Evolutionary conservation across 148 eudicot genomes (phyloP).

Genomic region (Vaccinium myrtillus): DNA sequence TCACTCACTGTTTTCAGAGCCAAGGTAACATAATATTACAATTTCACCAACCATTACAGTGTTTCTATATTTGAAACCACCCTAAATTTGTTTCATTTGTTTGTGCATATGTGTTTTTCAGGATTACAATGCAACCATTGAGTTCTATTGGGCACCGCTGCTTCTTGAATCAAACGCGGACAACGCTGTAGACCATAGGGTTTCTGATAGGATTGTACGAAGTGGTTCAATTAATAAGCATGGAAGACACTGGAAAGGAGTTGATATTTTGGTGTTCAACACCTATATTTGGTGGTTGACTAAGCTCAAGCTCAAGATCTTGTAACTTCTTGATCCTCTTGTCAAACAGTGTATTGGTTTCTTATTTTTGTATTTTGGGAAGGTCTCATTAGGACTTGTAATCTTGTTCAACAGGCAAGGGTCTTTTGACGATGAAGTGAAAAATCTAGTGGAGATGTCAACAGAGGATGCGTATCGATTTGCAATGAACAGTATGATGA

Average conservation of each 20-base stretch:
- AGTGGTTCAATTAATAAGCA: constrained; percentile 84
- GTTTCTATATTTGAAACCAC: neutral
- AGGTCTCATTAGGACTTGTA: neutral
- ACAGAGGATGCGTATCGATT: constrained; percentile 83
- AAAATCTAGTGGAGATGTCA: constrained; percentile 52
- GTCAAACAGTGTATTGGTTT: neutral
- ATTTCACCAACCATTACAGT: neutral
- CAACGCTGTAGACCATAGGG: constrained; percentile 62
- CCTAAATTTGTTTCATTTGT: neutral
- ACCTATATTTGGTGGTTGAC: constrained; percentile 99
- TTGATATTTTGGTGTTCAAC: constrained; percentile 85
- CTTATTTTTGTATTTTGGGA: neutral
- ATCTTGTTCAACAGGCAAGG: constrained; percentile 57
- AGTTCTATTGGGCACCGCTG: constrained; percentile 99
- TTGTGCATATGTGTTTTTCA: constrained; percentile 13
- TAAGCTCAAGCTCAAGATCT: constrained; percentile 68
- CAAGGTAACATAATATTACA: constrained; percentile 43
- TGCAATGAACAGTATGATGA: constrained; percentile 89
- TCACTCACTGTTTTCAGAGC: constrained; percentile 67
- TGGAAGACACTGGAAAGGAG: constrained; percentile 90
- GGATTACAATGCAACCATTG: constrained; percentile 91
- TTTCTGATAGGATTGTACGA: constrained; percentile 71
- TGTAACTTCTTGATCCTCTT: constrained; percentile 39
- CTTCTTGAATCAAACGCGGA: constrained; percentile 87
- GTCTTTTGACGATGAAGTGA: constrained; percentile 63